These are phyloP conservation scores for Colletotrichum horii DNA, from an alignment of 2,329 filamentous ascomycete species.

Conservation along the genomic window DNA sequence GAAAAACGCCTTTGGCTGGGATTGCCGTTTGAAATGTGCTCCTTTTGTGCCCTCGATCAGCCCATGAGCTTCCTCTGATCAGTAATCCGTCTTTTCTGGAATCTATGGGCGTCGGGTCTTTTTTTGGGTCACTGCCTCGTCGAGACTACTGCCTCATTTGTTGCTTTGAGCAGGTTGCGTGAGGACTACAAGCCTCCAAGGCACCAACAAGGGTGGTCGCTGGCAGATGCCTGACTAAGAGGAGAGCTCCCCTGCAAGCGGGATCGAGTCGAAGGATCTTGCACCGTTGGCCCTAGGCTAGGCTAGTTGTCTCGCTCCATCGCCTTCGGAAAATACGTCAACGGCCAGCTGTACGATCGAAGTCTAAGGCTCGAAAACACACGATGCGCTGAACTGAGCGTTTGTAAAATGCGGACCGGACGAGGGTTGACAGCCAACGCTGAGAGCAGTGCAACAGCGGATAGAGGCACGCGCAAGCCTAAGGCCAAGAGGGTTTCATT, in stretches of 20 bases:
- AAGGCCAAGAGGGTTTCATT: not conserved
- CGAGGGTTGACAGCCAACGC: not conserved
- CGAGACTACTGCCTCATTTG: not conserved
- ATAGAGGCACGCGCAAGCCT: not conserved
- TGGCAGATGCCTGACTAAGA: not conserved
- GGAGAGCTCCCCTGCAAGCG: not conserved
- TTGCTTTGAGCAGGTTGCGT: not conserved
- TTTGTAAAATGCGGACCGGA: not conserved
- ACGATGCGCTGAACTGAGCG: not conserved
- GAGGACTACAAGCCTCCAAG: not conserved
- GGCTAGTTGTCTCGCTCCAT: not conserved
- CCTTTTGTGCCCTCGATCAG: not conserved
- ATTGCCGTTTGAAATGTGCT: not conserved
- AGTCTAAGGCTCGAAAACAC: not conserved
- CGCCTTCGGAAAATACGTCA: not conserved
- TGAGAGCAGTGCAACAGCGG: not conserved
- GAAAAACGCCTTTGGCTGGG: not conserved
- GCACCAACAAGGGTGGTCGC: not conserved
- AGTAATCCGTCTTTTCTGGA: not conserved
- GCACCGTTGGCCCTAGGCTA: not conserved
- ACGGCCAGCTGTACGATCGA: not conserved
- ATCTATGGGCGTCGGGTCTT: not conserved
- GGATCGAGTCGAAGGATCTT: not conserved
- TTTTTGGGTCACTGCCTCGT: not conserved
- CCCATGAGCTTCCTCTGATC: not conserved